phyloP scores from a whole-genome alignment of 257 asterid genomes.

The Solanum phureja region DNA sequence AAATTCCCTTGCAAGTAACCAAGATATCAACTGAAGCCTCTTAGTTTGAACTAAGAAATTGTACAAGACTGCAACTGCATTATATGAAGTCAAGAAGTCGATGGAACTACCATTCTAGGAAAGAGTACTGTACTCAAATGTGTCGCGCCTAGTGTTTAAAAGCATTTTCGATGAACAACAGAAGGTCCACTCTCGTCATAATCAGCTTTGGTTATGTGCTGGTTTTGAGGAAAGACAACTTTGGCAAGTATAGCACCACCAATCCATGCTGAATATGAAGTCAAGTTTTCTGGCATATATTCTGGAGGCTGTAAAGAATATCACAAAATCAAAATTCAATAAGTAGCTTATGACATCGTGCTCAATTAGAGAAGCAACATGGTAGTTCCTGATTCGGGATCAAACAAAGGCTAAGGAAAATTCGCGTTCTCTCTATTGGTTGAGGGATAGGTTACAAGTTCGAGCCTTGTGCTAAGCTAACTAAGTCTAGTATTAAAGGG shows the following conservation, averaged over 20 bases:
- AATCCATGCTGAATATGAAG: slow-evolving; percentile 68
- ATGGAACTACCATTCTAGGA: no score
- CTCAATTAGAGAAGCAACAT: background rate
- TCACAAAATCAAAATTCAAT: background rate
- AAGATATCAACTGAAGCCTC: no score
- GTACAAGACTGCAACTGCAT: no score
- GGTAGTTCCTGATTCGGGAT: background rate
- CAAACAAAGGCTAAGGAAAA: no score
- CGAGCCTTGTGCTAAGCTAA: no score
- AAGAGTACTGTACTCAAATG: no score
- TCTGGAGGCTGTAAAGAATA: slow-evolving; percentile 68
- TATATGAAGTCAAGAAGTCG: no score
- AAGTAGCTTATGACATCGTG: no score
- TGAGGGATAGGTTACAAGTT: background rate
- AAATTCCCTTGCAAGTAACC: no score
- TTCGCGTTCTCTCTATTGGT: background rate
- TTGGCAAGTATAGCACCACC: slow-evolving; percentile 99
- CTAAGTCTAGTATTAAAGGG: no score
- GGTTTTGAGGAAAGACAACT: slow-evolving; percentile 95
- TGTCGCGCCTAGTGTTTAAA: no score
- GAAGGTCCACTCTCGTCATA: slow-evolving; percentile 98
- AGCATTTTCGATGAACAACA: slow-evolving; percentile 89
- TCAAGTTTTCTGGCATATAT: slow-evolving; percentile 88
- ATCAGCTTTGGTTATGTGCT: slow-evolving; percentile 85
- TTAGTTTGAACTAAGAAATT: background rate